A percentile compares a stretch with the other conserved stretches of the same genome.
phyloP scores from a whole-genome alignment of 2,329 filamentous ascomycete genomes.

The Colletotrichum tofieldiae region DNA sequence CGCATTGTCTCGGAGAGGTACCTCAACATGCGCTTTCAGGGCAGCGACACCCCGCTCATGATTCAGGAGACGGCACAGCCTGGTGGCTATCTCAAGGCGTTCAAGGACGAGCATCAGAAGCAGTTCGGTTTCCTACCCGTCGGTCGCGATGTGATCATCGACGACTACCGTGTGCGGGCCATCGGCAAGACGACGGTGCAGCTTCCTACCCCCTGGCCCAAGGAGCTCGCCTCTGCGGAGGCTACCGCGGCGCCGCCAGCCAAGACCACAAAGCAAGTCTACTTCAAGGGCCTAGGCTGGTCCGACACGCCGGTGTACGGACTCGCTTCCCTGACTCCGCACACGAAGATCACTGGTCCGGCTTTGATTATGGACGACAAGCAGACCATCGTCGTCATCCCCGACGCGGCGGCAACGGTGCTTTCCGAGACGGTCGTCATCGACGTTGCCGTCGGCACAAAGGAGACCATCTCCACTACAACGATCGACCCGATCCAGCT shows the following conservation, averaged over 20 bases:
- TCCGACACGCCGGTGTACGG: conserved; percentile 77
- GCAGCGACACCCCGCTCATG: conserved; percentile 61
- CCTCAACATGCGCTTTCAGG: conserved; percentile 62
- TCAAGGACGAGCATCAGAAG: conserved; percentile 55
- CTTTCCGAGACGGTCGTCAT: conserved; percentile 62
- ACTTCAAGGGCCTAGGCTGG: conserved; percentile 43
- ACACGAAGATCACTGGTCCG: conserved; percentile 74
- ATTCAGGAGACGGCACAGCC: conserved; percentile 50
- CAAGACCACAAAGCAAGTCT: conserved; percentile 41
- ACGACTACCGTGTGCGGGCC: conserved; percentile 60
- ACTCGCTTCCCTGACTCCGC: conserved; percentile 73
- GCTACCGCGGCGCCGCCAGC: conserved; percentile 15
- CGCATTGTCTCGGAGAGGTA: conserved; percentile 51
- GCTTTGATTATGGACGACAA: conserved; percentile 78
- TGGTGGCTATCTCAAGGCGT: conserved; percentile 50
- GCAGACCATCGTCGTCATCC: conserved; percentile 81
- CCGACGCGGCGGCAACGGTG: conserved; percentile 66
- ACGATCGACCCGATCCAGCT: conserved; percentile 79
- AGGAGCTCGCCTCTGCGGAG: conserved; percentile 24
- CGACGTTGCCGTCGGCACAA: conserved; percentile 46
- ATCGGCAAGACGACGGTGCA: conserved; percentile 47
- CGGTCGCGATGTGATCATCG: conserved; percentile 57
- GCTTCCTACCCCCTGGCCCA: conserved; percentile 29
- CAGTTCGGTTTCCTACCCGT: conserved; percentile 60
- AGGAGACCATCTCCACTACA: conserved; percentile 37